Conservation (phyloP, 139 green algal genomes). For the Closterium sp. region DNA sequence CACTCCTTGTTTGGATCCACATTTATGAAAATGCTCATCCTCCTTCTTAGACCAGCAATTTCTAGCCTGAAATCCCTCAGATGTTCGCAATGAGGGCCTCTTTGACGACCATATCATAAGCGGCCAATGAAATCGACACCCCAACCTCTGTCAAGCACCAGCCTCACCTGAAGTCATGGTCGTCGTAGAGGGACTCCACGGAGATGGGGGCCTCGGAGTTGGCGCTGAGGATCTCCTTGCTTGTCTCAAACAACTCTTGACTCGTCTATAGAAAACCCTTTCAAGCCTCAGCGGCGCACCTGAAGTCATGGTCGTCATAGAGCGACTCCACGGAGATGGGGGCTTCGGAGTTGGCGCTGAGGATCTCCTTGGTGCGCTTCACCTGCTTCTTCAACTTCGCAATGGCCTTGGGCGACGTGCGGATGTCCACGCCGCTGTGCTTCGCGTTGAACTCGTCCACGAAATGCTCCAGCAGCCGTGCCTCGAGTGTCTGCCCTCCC, state of each 20-base stretch:
- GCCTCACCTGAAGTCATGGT: slow-evolving; percentile 75
- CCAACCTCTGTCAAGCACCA: neutral
- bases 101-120: too few relatives aligned
- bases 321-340: slow-evolving; percentile 89
- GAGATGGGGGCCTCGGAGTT: slow-evolving; percentile 83
- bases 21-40: too few relatives aligned
- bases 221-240: slow-evolving; percentile 95
- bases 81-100: too few relatives aligned
- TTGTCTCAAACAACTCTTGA: too few relatives aligned
- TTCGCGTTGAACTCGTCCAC: slow-evolving; percentile 71
- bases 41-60: too few relatives aligned
- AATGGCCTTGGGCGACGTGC: slow-evolving; percentile 70
- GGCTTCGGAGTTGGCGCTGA: slow-evolving; percentile 89
- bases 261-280: too few relatives aligned
- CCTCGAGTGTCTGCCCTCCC: slow-evolving; percentile 82
- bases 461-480: slow-evolving; percentile 86
- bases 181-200: slow-evolving; percentile 87
- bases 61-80: too few relatives aligned
- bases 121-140: neutral
- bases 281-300: neutral
- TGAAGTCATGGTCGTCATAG: slow-evolving; percentile 85
- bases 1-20: too few relatives aligned
- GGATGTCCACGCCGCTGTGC: slow-evolving; percentile 55
- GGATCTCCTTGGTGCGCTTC: slow-evolving; percentile 91
- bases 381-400: slow-evolving; percentile 86